A percentile compares a stretch with the other conserved stretches of the same genome.
phyloP scores from a whole-genome alignment of 345 rosid species.

The Gossypium raimondii region DNA sequence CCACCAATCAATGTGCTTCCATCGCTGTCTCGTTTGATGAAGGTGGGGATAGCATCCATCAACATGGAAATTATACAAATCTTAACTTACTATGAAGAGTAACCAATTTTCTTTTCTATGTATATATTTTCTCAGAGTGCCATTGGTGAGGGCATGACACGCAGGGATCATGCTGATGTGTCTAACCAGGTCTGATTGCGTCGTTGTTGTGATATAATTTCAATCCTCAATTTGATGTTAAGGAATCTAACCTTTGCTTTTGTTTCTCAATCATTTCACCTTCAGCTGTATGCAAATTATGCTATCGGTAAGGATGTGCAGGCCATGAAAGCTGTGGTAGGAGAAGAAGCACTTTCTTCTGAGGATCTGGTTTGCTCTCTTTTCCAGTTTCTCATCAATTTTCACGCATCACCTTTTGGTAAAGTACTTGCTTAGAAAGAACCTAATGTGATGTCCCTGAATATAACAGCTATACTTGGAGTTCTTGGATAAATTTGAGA shows the following conservation, averaged over 20 bases:
- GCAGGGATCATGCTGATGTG: conserved; percentile 87
- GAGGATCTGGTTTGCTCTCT: conserved; percentile 74
- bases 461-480: conserved; percentile 78
- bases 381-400: conserved; percentile 12
- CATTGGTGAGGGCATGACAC: conserved; percentile 98
- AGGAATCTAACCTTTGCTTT: background rate
- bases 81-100: background rate
- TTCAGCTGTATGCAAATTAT: conserved; percentile 89
- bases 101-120: background rate
- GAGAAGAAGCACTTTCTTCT: conserved; percentile 98
- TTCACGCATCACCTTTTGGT: background rate
- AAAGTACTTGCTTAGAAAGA: background rate
- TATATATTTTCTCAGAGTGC: conserved; percentile 56
- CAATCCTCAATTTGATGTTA: background rate
- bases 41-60: conserved; percentile 40
- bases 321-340: conserved; percentile 99
- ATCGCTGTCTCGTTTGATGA: conserved; percentile 95
- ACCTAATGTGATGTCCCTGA: conserved; percentile 19
- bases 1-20: conserved; percentile 99
- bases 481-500: conserved; percentile 91
- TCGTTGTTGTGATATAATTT: background rate
- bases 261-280: background rate
- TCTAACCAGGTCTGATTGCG: conserved; percentile 71
- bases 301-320: conserved; percentile 97
- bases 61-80: background rate